Conservation (phyloP, 2,329 filamentous ascomycete species). For the Tolypocladium paradoxum region DNA sequence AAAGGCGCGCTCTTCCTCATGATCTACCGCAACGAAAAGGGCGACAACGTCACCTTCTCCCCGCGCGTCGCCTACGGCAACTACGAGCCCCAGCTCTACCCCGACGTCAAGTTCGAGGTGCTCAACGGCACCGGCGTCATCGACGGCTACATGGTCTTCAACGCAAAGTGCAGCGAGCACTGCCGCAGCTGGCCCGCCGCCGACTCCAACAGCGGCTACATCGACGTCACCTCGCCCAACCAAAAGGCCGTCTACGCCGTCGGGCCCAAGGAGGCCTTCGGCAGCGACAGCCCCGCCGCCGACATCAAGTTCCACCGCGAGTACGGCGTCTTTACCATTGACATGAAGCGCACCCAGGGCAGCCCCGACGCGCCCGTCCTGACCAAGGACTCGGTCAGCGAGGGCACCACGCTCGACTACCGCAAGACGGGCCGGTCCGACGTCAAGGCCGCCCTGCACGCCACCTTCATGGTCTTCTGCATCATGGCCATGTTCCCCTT, state of each 20-base stretch:
- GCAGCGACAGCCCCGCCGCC: constrained; percentile 30
- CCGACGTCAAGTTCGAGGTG: constrained; percentile 30
- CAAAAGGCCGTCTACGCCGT: constrained; percentile 45
- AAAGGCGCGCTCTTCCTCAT: constrained; percentile 41
- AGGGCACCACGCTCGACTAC: constrained; percentile 24
- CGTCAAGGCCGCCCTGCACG: constrained; percentile 31
- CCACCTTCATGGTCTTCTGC: constrained; percentile 42
- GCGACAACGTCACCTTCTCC: constrained; percentile 43
- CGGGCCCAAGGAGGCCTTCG: constrained; percentile 34
- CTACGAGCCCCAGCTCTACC: constrained; percentile 38
- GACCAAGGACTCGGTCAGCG: constrained; percentile 18
- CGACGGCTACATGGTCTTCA: constrained; percentile 35
- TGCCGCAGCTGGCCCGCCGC: constrained; percentile 38
- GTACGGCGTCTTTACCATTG: constrained; percentile 45
- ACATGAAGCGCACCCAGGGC: constrained; percentile 41
- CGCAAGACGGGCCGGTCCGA: constrained; percentile 22
- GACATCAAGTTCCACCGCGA: constrained; percentile 39
- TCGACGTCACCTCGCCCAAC: constrained; percentile 37
- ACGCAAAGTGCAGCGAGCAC: constrained; percentile 37
- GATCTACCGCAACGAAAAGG: constrained; percentile 36
- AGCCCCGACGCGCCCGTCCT: constrained; percentile 29
- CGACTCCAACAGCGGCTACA: constrained; percentile 23
- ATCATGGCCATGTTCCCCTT: constrained; percentile 46
- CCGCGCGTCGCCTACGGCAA: constrained; percentile 39
- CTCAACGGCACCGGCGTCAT: constrained; percentile 36